Base-by-base conservation (phyloP, 2,329 filamentous ascomycete species). In the Metarhizium robertsii region DNA sequence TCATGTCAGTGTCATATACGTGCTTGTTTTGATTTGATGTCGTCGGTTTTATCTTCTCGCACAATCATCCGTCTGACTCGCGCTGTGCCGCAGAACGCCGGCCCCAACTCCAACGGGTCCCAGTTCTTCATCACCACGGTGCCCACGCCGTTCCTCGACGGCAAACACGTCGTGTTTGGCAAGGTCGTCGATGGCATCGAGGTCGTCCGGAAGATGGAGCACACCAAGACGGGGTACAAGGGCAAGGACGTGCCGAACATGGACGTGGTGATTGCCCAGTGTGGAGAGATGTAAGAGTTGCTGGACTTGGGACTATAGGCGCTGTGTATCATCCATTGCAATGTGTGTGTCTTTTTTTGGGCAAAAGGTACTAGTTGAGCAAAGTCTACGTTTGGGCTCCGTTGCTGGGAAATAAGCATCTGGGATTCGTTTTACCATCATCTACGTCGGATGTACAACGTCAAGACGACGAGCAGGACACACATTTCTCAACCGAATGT, bases 71-170 rank as follows among this genome's bases (percentile, higher is more conserved):
- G 47, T 20, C 52, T 25, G 30, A 34, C 46, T 49, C 58, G 52
- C 20, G 10, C 10, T 34, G 32, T 11, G 6, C 5, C 43, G 6
- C 59, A 94, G 87, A 96, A 96, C 69, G 88, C 88, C 32, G 92
- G 92, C 1, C 88, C 89, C 54, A 88, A 96, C 72, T 92, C 89
- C 61, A 97, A 97, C 71, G 94, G 94, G 42, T 91, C 85, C 57
- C 94, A 97, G 68, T 99, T 99, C 78, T 99, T 99, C 79, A 92
- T 97, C 75, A 96, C 92, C 2, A 94, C 89, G 0, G 87, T 87
- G 2, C 79, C 88, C 5, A 94, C 92, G 0, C 90, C 90, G 2
- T 95, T 95, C 67, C 76, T 99, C 30, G 88, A 97, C 72, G 83
- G 81, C 66, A 97, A 97, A 74, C 94, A 99, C 70, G 91, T 96